Percentiles rank a stretch among this genome's conserved stretches.
Conservation (phyloP, 2,329 filamentous ascomycete genomes). For the Paracorniculantispora psalliotae region DNA sequence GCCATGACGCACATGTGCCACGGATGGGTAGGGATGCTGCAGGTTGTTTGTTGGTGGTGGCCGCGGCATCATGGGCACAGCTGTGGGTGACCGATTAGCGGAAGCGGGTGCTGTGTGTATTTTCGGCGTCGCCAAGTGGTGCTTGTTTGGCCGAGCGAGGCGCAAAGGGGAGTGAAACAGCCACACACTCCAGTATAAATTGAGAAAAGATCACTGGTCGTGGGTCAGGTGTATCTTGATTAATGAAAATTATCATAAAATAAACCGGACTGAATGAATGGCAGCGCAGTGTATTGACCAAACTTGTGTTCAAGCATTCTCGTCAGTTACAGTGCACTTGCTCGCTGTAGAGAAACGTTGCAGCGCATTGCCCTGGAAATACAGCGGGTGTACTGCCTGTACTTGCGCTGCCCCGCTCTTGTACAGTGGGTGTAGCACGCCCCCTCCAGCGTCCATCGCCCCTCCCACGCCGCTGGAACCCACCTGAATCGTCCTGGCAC, state of each 20-base stretch:
- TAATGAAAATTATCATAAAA: too few relatives aligned
- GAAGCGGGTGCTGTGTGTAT: neutral
- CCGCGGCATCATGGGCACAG: neutral
- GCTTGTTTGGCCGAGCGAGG: neutral
- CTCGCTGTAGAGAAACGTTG: too few relatives aligned
- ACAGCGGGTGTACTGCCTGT: too few relatives aligned
- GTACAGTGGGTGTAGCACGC: too few relatives aligned
- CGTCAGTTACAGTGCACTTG: too few relatives aligned
- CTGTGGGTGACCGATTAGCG: neutral
- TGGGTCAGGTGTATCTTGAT: too few relatives aligned
- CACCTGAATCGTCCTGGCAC: neutral
- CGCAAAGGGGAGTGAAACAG: neutral
- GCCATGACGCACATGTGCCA: conserved; percentile 1
- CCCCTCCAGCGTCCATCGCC: neutral
- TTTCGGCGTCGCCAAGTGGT: neutral
- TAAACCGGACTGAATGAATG: neutral
- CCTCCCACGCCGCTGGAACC: neutral
- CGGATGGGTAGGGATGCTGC: neutral
- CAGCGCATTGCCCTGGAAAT: too few relatives aligned
- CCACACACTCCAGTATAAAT: neutral
- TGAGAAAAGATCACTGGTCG: too few relatives aligned
- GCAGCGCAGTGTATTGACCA: too few relatives aligned
- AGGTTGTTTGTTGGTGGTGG: neutral
- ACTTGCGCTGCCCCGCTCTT: too few relatives aligned
- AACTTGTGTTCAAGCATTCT: too few relatives aligned